phyloP scores from a whole-genome alignment of 352 stramenopile genomes.

The Phytophthora tentaculata region DNA sequence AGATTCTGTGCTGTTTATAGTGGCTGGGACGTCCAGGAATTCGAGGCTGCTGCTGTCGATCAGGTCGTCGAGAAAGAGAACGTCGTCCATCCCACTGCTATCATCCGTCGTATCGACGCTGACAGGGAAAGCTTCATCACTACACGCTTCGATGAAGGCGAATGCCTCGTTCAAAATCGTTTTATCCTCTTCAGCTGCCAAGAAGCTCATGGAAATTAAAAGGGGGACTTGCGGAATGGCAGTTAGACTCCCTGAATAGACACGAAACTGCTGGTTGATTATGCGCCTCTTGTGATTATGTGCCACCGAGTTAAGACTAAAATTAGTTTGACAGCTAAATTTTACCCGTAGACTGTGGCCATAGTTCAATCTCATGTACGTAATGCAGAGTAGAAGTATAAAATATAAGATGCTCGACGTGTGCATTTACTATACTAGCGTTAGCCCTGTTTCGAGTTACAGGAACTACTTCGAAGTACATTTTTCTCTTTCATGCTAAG shows the following conservation, averaged over 20 bases:
- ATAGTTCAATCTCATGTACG: no score
- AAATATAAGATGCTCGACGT: no score
- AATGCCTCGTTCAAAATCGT: conserved; percentile 31
- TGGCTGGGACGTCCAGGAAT: neutral
- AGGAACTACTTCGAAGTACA: no score
- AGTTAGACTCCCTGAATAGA: no score
- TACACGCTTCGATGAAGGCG: conserved; percentile 33
- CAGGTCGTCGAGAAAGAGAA: conserved; percentile 18
- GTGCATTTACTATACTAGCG: no score
- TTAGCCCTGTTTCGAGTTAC: no score
- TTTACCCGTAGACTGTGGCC: no score
- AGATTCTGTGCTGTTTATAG: neutral
- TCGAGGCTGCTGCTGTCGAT: neutral
- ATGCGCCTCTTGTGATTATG: conserved; percentile 13
- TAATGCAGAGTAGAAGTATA: no score
- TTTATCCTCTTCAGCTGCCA: conserved; percentile 22
- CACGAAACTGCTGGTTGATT: conserved; percentile 1
- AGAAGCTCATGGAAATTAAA: conserved; percentile 25
- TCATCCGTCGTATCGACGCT: conserved; percentile 12
- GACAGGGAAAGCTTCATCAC: neutral
- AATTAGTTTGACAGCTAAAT: neutral
- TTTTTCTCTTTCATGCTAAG: neutral
- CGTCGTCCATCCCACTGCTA: conserved; percentile 6
- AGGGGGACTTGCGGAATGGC: no score
- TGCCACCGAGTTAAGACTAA: neutral